Evolutionary conservation across 352 stramenopile species (phyloP), one percentile per base, ranked within the genome.

Genomic region (Phytophthora agathidicida): DNA sequence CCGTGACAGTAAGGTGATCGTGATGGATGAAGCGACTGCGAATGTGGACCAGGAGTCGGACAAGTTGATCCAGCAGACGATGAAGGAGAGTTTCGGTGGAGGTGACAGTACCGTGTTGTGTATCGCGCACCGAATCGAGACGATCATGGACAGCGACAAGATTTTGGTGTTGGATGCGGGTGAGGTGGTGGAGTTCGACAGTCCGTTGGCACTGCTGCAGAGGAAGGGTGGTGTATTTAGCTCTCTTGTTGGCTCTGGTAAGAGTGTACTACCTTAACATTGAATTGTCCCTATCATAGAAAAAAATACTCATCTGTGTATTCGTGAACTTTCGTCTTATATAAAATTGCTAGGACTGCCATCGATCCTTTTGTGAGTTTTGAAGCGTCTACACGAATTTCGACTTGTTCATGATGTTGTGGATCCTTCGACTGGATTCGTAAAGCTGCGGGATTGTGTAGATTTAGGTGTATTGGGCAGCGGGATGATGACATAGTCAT

Each of bases 1-100:
- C 17, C 83, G 90, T 17, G 83, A 96, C 37, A 80, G 78, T 26
- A 96, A 94, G 26, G 71, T 88, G 38, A 73, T 99, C 6, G 73
- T 99, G 10, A 69, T 99, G 42, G 97, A 99, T 71, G 97, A 99
- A 68, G 96, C 95, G 10, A 99, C 97, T 4, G 83, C 89, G 23
- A 91, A 75, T 38, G 89, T 99, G 13, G 94, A 98, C 39, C 58
- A 60, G 5, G 71, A 80, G 47, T 86, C 77, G 14, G 91, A 98
- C 53, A 33, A 57, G 6, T 38, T 78, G 39, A 82, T 82, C 46
- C 72, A 88, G 56, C 67, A 71, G 9, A 94, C 86, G 27, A 96
- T 98, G 56, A 80, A 94, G 28, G 65, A 94, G 33, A 91, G 97
- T 37, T 98, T 98, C 71, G 55, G 51, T 7, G 50, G 50, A n/a